Percentiles rank a stretch among this genome's conserved stretches.
Evolutionary conservation across 2,329 filamentous ascomycete species (phyloP).

Genomic region (Lasiodiplodia gonubiensis): DNA sequence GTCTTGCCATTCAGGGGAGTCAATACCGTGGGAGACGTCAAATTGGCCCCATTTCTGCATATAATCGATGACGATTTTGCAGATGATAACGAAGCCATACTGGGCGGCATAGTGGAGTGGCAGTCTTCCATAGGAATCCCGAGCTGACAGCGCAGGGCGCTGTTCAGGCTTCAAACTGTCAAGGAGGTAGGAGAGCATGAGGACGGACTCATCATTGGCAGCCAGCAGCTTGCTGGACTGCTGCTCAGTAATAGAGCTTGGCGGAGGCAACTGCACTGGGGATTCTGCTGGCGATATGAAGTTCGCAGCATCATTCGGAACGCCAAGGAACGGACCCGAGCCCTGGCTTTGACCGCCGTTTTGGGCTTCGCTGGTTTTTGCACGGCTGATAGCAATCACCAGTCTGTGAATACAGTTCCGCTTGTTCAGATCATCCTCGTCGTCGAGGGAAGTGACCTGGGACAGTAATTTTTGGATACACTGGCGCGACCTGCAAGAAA

Average conservation of each 20-base stretch:
- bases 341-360: constrained; percentile 54
- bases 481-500: constrained; percentile 70
- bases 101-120: constrained; percentile 94
- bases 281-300: constrained; percentile 82
- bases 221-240: constrained; percentile 64
- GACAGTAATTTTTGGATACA: constrained; percentile 75
- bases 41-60: constrained; percentile 92
- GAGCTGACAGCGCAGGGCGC: constrained; percentile 67
- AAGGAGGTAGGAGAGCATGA: constrained; percentile 67
- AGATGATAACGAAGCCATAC: constrained; percentile 91
- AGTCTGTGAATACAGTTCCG: constrained; percentile 92
- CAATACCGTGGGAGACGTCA: constrained; percentile 82
- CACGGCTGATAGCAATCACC: constrained; percentile 87
- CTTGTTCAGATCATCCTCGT: constrained; percentile 90
- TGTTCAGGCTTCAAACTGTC: constrained; percentile 73
- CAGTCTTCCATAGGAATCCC: constrained; percentile 80
- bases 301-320: constrained; percentile 63
- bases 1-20: constrained; percentile 89
- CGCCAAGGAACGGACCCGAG: constrained; percentile 40
- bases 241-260: constrained; percentile 70
- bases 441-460: constrained; percentile 74
- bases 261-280: constrained; percentile 66
- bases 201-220: constrained; percentile 76
- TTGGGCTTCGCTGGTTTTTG: constrained; percentile 61
- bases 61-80: constrained; percentile 81